These are phyloP conservation scores for Linnemannia schmuckeri DNA, from an alignment of 192 early-diverging fungal genomes.

Conservation along the genomic window DNA sequence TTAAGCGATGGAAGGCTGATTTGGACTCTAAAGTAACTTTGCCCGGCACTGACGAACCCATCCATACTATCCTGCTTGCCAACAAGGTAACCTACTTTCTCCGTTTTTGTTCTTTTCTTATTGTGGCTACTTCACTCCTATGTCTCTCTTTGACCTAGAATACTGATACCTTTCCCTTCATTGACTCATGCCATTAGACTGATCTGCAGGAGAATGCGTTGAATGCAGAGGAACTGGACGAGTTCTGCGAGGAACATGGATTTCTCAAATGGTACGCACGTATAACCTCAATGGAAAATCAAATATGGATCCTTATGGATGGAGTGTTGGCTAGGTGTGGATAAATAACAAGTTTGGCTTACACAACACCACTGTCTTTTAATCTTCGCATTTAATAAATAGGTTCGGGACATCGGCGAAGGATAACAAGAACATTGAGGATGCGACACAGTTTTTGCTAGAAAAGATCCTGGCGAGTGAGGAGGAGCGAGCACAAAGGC, in stretches of 20 bases:
- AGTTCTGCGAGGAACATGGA: conserved; percentile 65
- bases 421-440: conserved; percentile 72
- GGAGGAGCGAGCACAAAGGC: conserved; percentile 36
- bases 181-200: conserved; percentile 33
- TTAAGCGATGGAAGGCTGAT: conserved; percentile 69
- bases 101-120: too few relatives aligned
- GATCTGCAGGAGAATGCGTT: conserved; percentile 57
- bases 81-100: conserved; percentile 65
- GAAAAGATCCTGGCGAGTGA: conserved; percentile 57
- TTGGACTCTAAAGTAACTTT: conserved; percentile 70
- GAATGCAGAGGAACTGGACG: conserved; percentile 58
- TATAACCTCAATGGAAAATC: neutral
- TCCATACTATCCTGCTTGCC: conserved; percentile 67
- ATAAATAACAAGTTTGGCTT: neutral
- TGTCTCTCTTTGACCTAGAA: neutral
- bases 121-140: neutral
- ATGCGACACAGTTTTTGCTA: conserved; percentile 66
- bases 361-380: conserved; percentile 5
- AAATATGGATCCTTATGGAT: neutral
- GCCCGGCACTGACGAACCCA: conserved; percentile 61
- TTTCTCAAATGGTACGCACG: conserved; percentile 65
- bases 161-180: neutral
- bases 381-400: neutral
- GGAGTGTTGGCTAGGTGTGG: neutral
- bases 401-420: conserved; percentile 76